phyloP scores from a whole-genome alignment of 495 filamentous ascomycete species.

The Daldinia bambusicola region DNA sequence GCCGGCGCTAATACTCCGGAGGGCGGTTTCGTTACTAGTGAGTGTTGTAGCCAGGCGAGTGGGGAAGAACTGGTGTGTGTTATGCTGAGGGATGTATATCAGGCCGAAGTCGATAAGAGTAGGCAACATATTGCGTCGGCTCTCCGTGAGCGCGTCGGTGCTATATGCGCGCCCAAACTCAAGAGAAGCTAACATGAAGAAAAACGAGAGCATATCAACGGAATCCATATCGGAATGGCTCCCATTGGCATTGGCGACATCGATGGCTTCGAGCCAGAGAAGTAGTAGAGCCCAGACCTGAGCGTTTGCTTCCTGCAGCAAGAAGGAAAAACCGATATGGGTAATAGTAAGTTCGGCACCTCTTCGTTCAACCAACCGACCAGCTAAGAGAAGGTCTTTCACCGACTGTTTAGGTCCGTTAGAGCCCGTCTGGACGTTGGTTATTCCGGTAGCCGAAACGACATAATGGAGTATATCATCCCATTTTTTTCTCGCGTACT shows the following conservation, averaged over 20 bases:
- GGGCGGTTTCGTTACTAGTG: constrained; percentile 78
- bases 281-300: constrained; percentile 97
- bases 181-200: constrained; percentile 94
- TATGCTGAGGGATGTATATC: constrained; percentile 72
- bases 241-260: constrained; percentile 52
- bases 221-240: constrained; percentile 76
- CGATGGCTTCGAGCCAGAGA: constrained; percentile 89
- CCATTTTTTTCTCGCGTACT: constrained; percentile 89
- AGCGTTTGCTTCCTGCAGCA: constrained; percentile 92
- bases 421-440: constrained; percentile 44
- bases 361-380: constrained; percentile 77
- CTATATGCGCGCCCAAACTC: constrained; percentile 91
- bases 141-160: constrained; percentile 77
- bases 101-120: constrained; percentile 91
- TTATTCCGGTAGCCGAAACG: constrained; percentile 68
- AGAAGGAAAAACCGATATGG: constrained; percentile 89
- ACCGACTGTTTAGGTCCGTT: constrained; percentile 77
- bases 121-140: constrained; percentile 85
- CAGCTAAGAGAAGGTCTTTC: constrained; percentile 79
- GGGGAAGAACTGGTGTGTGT: constrained; percentile 81
- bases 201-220: constrained; percentile 92
- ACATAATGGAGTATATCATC: constrained; percentile 96
- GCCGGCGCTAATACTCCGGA: constrained; percentile 68
- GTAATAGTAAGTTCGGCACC: constrained; percentile 75
- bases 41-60: constrained; percentile 95